Evolutionary conservation across 345 rosid species (phyloP).

Genomic region (Syzygium oleosum): DNA sequence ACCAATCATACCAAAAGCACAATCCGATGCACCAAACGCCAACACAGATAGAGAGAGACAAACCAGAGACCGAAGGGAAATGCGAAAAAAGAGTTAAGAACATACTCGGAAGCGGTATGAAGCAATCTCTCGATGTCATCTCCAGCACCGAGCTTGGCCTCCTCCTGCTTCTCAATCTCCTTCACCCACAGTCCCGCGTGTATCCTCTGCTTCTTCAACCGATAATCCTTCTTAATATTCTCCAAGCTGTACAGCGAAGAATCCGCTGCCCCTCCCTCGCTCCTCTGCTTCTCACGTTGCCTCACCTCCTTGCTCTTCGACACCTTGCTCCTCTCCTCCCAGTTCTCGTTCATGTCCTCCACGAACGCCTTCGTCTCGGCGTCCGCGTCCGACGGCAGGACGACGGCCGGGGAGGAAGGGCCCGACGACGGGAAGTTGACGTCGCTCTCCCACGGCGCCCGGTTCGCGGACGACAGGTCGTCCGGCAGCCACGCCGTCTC

Average conservation of each 20-base stretch:
- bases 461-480: slow-evolving; percentile 39
- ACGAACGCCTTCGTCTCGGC: slow-evolving; percentile 82
- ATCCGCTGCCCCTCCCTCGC: slow-evolving; percentile 5
- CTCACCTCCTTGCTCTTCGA: slow-evolving; percentile 10
- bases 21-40: neutral
- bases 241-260: slow-evolving; percentile 59
- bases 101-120: slow-evolving; percentile 80
- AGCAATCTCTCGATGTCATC: slow-evolving; percentile 83
- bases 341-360: slow-evolving; percentile 87
- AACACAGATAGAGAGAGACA: neutral
- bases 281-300: slow-evolving; percentile 13
- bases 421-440: slow-evolving; percentile 46
- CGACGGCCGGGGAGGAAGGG: slow-evolving; percentile 3
- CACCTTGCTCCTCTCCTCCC: slow-evolving; percentile 59
- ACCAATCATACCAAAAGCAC: neutral
- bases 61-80: neutral
- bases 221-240: slow-evolving; percentile 77
- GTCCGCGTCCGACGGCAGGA: slow-evolving; percentile 35
- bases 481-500: slow-evolving; percentile 91
- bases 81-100: neutral
- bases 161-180: slow-evolving; percentile 84
- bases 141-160: slow-evolving; percentile 45
- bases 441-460: slow-evolving; percentile 82
- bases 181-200: slow-evolving; percentile 86
- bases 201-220: slow-evolving; percentile 88